Conservation (phyloP, 2,329 filamentous ascomycete genomes). For the Aspergillus thermomutatus region DNA sequence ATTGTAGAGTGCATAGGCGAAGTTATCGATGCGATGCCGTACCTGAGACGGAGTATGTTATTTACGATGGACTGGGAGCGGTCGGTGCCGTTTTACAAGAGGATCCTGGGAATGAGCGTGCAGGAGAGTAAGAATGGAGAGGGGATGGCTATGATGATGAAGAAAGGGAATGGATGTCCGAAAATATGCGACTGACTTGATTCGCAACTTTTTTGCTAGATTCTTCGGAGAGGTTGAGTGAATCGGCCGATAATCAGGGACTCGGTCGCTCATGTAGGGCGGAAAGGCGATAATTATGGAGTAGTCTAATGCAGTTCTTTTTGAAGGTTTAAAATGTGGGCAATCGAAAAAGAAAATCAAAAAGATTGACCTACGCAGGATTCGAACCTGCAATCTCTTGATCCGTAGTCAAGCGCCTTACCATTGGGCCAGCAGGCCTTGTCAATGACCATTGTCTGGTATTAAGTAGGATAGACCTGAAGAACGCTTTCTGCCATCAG, state of each 20-base stretch:
- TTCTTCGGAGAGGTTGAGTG: too few relatives aligned
- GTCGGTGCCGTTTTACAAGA: slow-evolving; percentile 19
- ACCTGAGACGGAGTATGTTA: slow-evolving; percentile 59
- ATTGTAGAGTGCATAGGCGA: slow-evolving; percentile 61
- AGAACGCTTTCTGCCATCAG: too few relatives aligned
- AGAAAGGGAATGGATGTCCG: neutral
- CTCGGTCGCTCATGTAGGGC: neutral
- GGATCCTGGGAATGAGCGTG: slow-evolving; percentile 21
- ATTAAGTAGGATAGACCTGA: too few relatives aligned
- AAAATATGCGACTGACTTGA: neutral
- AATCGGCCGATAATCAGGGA: too few relatives aligned
- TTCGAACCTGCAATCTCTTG: slow-evolving; percentile 51
- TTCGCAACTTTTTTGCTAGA: too few relatives aligned
- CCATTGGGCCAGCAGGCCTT: slow-evolving; percentile 40
- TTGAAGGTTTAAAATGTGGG: neutral
- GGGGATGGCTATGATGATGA: slow-evolving; percentile 2
- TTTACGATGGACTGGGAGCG: slow-evolving; percentile 18
- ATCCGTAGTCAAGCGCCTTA: slow-evolving; percentile 53
- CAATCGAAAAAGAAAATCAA: slow-evolving; percentile 1
- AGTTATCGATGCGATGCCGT: slow-evolving; percentile 53
- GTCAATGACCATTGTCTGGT: too few relatives aligned
- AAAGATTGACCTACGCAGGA: slow-evolving; percentile 36
- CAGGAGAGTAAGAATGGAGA: slow-evolving; percentile 15
- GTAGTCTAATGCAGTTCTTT: neutral
- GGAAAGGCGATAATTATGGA: neutral